These are phyloP conservation scores for Quillaja saponaria DNA, from an alignment of 306 rosid genomes.

Conservation along the genomic window DNA sequence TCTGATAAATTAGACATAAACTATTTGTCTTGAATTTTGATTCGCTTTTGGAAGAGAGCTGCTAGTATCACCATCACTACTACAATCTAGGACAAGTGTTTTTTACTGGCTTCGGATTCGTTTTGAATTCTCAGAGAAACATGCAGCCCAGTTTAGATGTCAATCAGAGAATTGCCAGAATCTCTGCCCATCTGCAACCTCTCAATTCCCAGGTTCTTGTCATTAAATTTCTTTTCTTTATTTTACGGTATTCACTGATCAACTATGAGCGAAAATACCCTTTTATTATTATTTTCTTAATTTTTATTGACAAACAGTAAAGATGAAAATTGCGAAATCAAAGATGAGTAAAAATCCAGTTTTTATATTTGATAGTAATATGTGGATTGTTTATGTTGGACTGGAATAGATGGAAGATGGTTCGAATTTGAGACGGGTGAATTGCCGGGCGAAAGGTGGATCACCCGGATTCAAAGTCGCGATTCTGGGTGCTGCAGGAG, in stretches of 20 bases:
- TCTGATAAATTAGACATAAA: too few relatives aligned
- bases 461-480: slow-evolving; percentile 92
- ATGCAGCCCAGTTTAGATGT: slow-evolving; percentile 45
- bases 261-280: background rate
- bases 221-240: slow-evolving; percentile 1
- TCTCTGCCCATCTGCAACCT: slow-evolving; percentile 65
- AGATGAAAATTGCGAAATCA: too few relatives aligned
- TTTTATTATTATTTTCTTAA: too few relatives aligned
- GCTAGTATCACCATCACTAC: too few relatives aligned
- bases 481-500: slow-evolving; percentile 90
- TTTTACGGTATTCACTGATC: background rate
- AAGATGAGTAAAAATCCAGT: too few relatives aligned
- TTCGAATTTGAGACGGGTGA: slow-evolving; percentile 38
- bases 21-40: too few relatives aligned
- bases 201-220: slow-evolving; percentile 49
- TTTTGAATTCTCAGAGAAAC: background rate
- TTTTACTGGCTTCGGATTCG: background rate
- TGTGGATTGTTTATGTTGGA: slow-evolving; percentile 6
- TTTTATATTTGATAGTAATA: too few relatives aligned
- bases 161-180: slow-evolving; percentile 58
- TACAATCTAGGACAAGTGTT: too few relatives aligned
- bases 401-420: slow-evolving; percentile 47
- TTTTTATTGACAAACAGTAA: too few relatives aligned
- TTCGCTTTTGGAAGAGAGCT: too few relatives aligned
- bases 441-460: slow-evolving; percentile 90